A percentile compares a stretch with the other conserved stretches of the same genome.
phyloP scores from a whole-genome alignment of 176 grass and related monocot species.

The Microstegium vimineum region DNA sequence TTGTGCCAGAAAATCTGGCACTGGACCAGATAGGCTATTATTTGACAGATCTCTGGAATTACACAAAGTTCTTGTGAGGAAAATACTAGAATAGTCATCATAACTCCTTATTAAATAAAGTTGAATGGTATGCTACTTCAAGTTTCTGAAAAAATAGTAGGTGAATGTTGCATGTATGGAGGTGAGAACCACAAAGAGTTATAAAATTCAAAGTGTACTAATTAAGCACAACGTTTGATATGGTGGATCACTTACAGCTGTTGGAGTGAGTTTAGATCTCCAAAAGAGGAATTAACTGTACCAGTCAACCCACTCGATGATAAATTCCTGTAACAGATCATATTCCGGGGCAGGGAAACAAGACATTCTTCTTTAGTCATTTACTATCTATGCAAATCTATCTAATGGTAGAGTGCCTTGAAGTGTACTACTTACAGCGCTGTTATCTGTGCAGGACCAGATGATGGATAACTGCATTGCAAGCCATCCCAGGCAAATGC shows the following conservation, averaged over 20 bases:
- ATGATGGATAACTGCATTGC: constrained; percentile 8
- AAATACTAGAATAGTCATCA: background rate
- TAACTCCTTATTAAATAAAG: background rate
- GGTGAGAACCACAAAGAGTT: background rate
- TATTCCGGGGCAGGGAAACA: background rate
- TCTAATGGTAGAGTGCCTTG: background rate
- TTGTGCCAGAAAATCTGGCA: constrained; percentile 61
- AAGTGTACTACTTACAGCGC: constrained; percentile 34
- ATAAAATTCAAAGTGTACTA: background rate
- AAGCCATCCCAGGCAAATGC: constrained; percentile 26
- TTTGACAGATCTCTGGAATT: constrained; percentile 64
- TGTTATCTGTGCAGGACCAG: constrained; percentile 12
- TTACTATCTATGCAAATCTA: background rate
- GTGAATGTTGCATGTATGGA: background rate
- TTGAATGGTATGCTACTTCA: background rate
- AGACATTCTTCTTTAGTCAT: background rate
- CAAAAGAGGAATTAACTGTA: constrained; percentile 31
- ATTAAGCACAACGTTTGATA: background rate
- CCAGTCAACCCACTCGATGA: constrained; percentile 43
- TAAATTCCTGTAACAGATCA: constrained; percentile 28
- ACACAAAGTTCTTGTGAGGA: background rate
- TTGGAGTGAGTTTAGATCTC: constrained; percentile 36
- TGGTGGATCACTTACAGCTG: constrained; percentile 35
- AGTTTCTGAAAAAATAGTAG: background rate
- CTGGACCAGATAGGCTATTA: constrained; percentile 60